Evolutionary conservation across 306 rosid genomes (phyloP).

Genomic region (Quercus variabilis): DNA sequence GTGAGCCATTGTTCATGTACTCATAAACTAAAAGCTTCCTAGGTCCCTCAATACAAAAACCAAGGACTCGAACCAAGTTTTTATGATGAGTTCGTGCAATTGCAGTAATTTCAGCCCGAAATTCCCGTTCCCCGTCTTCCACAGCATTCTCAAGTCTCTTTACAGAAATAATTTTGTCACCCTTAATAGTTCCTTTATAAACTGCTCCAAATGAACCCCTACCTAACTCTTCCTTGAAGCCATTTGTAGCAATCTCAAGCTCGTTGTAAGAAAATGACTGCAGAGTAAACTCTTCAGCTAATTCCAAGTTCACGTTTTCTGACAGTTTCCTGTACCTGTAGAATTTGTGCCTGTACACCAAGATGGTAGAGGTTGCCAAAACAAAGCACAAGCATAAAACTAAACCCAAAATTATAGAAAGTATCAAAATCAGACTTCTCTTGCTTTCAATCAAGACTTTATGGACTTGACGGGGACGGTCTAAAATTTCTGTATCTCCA

Average conservation of each 20-base stretch:
- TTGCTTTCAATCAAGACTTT: no score
- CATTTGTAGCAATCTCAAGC: neutral
- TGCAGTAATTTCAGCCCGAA: neutral
- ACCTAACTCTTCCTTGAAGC: neutral
- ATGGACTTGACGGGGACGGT: no score
- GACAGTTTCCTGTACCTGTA: neutral
- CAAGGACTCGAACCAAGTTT: neutral
- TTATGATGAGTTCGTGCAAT: neutral
- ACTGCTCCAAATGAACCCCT: neutral
- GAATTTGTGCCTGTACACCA: neutral
- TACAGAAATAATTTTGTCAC: neutral
- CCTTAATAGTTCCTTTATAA: neutral
- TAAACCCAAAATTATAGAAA: no score
- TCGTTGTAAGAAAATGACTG: conserved; percentile 7
- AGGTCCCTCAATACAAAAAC: neutral
- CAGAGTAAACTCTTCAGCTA: conserved; percentile 2
- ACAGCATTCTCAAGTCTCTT: neutral
- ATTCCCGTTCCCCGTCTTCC: neutral
- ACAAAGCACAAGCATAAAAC: neutral
- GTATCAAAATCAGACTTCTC: no score
- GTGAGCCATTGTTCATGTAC: no score
- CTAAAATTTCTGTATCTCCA: no score
- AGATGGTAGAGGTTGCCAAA: neutral
- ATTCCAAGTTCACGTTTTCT: conserved; percentile 3
- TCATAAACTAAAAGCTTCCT: no score